Percentiles rank a stretch among this genome's conserved stretches.
These are phyloP conservation scores for Plasmopara viticola DNA, from an alignment of 352 stramenopile species.

Conservation along the genomic window DNA sequence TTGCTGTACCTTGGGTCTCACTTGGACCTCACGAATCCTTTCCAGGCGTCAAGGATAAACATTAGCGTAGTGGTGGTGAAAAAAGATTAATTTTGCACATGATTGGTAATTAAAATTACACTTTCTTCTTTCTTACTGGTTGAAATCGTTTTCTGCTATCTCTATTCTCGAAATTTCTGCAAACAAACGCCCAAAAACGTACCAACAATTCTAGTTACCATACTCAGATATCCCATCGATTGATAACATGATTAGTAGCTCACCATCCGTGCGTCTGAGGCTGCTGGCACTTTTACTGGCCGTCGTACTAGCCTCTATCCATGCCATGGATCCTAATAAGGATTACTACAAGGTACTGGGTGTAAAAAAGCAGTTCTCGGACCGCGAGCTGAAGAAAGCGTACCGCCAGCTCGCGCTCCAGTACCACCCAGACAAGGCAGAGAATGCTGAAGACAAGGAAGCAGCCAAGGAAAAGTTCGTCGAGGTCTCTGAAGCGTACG, in stretches of 20 bases:
- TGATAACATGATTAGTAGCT: constrained; percentile 3
- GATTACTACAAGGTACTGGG: constrained; percentile 84
- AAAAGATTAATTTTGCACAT: too few relatives aligned
- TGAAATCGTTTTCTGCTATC: constrained; percentile 1
- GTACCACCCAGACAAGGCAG: constrained; percentile 85
- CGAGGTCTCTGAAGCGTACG: constrained; percentile 88
- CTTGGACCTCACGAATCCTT: too few relatives aligned
- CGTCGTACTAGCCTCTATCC: constrained; percentile 9
- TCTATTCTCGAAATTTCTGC: constrained; percentile 29
- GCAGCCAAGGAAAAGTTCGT: constrained; percentile 89
- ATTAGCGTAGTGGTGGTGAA: too few relatives aligned
- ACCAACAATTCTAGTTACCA: background rate
- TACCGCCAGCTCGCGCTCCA: constrained; percentile 88
- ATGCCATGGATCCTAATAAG: constrained; percentile 57
- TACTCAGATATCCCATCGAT: too few relatives aligned
- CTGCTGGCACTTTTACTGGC: constrained; percentile 22
- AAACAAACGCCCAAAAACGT: background rate
- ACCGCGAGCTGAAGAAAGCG: constrained; percentile 79
- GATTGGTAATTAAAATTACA: too few relatives aligned
- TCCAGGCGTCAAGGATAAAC: too few relatives aligned
- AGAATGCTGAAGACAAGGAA: constrained; percentile 79
- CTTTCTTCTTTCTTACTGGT: constrained; percentile 2
- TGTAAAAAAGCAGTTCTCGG: constrained; percentile 60
- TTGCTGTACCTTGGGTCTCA: too few relatives aligned
- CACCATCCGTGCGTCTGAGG: constrained; percentile 5